Base-by-base conservation (phyloP, 2,329 filamentous ascomycete species). In the Tothia fuscella region DNA sequence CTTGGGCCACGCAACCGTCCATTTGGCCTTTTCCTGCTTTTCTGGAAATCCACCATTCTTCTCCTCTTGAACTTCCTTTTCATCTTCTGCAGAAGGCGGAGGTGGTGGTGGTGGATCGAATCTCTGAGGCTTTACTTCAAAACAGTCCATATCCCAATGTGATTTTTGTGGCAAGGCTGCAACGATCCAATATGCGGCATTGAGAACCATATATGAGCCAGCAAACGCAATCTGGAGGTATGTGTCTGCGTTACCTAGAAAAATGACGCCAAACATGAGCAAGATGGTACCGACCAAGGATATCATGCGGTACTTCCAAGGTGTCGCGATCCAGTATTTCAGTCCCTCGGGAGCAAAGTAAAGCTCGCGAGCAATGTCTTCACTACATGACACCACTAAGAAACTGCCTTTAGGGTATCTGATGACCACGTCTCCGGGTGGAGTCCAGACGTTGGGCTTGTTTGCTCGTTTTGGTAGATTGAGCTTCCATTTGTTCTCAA, bases 181-280 rank as follows among this genome's bases (percentile, higher is more conserved):
- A 2, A 67, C 66, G 14, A 66, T 60, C 68, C 68, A 72, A 49
- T 72, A 69, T 6, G 58, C 58, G 2, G 65, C 60, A 40, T 68
- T 68, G 28, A 70, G 62, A 10, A 69, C 50, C 56, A 71, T 64
- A 49, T 68, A 72, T 0, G 65, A 60, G 2, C 56, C 66, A 0
- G 65, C 68, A 62, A 67, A 71, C 2, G 61, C 64, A 25, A 68
- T 61, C 46, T 72, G 68, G 0, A 64, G 54, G 31, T 64, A 55
- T 9, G 67, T 62, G 19, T 60, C 61, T 3, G 68, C 62, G 42
- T 71, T 72, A 46, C 65, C 67, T 3, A 72, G 61, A 31, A 59
- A 62, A 31, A 72, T 67, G 47, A 72, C 66, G 10, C 68, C 67
- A 28, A 66, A 58, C 68, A 72, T 71, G 37, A 72, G 61, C 54